Evolutionary conservation across 176 grass and related monocot genomes (phyloP).

Genomic region (Triticum monococcum): DNA sequence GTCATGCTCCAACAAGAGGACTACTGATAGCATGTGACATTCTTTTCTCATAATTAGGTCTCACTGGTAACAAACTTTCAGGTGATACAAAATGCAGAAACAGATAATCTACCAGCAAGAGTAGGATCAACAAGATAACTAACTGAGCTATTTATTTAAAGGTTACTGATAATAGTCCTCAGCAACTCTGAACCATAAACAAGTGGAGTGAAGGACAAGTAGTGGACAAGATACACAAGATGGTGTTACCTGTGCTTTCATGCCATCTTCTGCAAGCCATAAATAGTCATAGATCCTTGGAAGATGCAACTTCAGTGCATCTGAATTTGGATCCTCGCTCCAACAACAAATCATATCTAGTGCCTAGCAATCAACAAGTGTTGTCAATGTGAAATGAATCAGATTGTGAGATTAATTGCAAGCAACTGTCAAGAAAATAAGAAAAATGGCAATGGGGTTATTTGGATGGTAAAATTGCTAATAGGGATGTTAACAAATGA

Average conservation of each 20-base stretch:
- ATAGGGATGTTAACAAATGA: background rate
- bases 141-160: background rate
- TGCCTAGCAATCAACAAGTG: constrained; percentile 35
- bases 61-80: background rate
- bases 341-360: constrained; percentile 85
- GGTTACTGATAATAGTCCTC: background rate
- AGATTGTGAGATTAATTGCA: background rate
- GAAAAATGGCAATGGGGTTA: background rate
- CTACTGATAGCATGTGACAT: too few species aligned
- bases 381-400: background rate
- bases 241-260: constrained; percentile 55
- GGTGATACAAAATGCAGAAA: background rate
- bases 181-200: background rate
- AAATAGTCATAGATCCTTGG: constrained; percentile 70
- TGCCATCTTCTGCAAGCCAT: constrained; percentile 88
- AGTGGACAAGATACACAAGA: background rate
- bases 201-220: background rate
- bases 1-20: too few species aligned
- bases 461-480: background rate
- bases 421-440: background rate
- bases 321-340: constrained; percentile 76
- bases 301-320: constrained; percentile 71
- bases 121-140: background rate
- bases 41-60: background rate
- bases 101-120: background rate